Conservation (phyloP, 352 stramenopile species). For the Globisporangium iwayamae region DNA sequence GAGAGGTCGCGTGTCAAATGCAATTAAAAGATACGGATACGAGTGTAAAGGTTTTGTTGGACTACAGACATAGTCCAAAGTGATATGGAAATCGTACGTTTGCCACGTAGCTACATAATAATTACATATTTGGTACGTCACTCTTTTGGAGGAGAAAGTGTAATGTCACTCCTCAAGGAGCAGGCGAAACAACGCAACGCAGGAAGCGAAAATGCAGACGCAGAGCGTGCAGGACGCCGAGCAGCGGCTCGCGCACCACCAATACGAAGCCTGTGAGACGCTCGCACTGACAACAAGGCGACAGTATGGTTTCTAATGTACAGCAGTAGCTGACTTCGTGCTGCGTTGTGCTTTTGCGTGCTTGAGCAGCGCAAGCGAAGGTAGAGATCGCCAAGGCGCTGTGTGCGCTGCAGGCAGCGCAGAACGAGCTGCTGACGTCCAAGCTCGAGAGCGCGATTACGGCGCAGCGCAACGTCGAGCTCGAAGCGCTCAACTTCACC, state of each 20-base stretch:
- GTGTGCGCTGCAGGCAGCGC: slow-evolving; percentile 31
- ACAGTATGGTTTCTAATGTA: not conserved
- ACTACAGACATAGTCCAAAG: not conserved
- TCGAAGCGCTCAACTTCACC: slow-evolving; percentile 50
- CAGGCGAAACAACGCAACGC: not conserved
- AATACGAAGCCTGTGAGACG: slow-evolving; percentile 19
- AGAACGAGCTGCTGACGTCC: slow-evolving; percentile 36
- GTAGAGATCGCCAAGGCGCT: slow-evolving; percentile 33
- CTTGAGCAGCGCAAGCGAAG: slow-evolving; percentile 20
- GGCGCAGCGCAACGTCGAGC: slow-evolving; percentile 54
- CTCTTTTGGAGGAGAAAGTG: not conserved
- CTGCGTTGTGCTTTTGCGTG: not conserved
- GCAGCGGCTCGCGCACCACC: slow-evolving; percentile 29
- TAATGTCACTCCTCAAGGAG: not conserved
- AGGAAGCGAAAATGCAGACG: slow-evolving; percentile 4
- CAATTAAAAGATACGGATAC: not conserved
- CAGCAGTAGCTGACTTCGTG: not conserved
- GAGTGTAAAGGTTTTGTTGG: not conserved
- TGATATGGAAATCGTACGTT: too few species aligned
- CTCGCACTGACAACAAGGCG: not conserved
- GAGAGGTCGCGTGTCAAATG: not conserved
- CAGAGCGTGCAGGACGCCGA: slow-evolving; percentile 26
- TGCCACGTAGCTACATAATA: too few species aligned
- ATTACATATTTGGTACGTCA: too few species aligned
- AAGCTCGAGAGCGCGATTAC: slow-evolving; percentile 48